Conservation (phyloP, 805 yeast genomes). For the Yarrowia yakushimensis region DNA sequence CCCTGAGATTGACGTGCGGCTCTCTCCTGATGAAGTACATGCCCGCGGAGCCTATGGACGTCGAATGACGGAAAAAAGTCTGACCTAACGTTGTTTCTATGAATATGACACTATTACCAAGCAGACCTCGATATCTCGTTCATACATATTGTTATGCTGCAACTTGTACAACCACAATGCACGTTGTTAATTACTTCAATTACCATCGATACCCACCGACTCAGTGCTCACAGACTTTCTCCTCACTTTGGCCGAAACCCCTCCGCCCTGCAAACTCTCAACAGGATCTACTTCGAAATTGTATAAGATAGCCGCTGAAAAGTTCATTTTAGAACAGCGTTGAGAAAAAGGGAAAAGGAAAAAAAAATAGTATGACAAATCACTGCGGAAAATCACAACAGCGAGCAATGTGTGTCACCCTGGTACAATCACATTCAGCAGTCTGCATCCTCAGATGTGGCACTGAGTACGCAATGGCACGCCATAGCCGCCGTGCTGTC, state of each 20-base stretch:
- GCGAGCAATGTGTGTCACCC: too few species aligned
- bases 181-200: too few species aligned
- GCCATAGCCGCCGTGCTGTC: too few species aligned
- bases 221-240: background rate
- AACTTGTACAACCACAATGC: too few species aligned
- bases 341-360: background rate
- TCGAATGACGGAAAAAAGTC: background rate
- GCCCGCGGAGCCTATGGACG: conserved; percentile 12
- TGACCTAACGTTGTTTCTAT: background rate
- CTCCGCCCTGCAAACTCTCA: background rate
- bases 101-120: too few species aligned
- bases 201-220: conserved; percentile 18
- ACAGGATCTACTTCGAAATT: background rate
- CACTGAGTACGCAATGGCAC: background rate
- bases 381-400: too few species aligned
- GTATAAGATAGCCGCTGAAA: background rate
- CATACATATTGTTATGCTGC: too few species aligned
- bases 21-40: conserved; percentile 11
- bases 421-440: background rate
- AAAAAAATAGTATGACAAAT: too few species aligned
- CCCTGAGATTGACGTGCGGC: conserved; percentile 18
- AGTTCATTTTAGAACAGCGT: too few species aligned
- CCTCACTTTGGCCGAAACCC: background rate
- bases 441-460: background rate
- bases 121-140: too few species aligned